Base-by-base conservation (phyloP, 306 rosid species). In the Cicer yamashitae region DNA sequence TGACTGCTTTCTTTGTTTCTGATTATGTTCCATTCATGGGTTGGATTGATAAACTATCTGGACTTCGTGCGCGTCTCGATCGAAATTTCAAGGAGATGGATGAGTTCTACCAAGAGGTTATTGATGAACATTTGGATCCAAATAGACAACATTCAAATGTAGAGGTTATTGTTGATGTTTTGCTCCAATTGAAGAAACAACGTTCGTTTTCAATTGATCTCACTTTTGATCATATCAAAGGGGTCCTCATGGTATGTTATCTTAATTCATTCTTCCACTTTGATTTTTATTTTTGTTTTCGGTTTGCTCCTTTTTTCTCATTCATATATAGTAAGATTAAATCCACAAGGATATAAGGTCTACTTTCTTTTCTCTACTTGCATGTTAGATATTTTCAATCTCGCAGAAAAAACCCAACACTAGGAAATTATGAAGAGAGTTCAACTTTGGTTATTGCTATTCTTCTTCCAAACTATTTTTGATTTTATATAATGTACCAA, bases 41-140 rank as follows among this genome's bases (percentile, higher is more conserved):
- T 6, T 84, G 87, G 86, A 43, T 80, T 22, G 90, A 88, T 74
- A 82, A 48, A 78, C 8, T 88, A 0, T 47, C 13, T 4, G 87
- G 87, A 6, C 0, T 45, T 1, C 44, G 64, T 8, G 54, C 12
- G 0, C 80, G 80, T 13, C 75, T 85, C 10, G 74, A 82, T 7
- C 39, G 66, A 11, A 51, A 3, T 45, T 86, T 66, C 47, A 57
- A 66, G 9, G 78, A 73, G 41, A 7, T 84, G 9, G 82, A 83
- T 76, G 1, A 4, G 5, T 78, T 86, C n/a, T 89, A 62, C 56
- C 87, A 89, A 71, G 60, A 66, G 13, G 78, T 78, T 1, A 82
- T 82, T 2, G 75, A 82, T 46, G 67, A 82, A 52, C 84, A 75
- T 15, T 18, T 61, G 37, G 45, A 75, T 69, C 67, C 77, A 1